Evolutionary conservation across 495 filamentous ascomycete species (phyloP), one percentile per base, ranked within the genome.

Genomic region (Oidiodendron maius): DNA sequence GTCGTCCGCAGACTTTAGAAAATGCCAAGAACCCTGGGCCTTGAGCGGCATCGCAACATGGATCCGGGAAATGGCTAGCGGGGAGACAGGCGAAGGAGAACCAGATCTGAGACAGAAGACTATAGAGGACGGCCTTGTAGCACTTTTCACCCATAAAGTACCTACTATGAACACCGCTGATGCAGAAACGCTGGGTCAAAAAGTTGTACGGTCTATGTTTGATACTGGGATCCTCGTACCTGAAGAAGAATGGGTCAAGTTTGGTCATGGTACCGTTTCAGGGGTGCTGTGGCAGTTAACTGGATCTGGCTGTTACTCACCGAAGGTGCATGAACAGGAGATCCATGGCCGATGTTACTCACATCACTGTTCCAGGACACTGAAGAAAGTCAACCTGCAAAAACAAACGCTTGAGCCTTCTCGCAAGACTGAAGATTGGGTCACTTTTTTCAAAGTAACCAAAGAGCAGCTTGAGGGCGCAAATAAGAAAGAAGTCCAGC

Each of bases 91-190:
- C 12, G 80, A 83, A 48, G 56, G 59, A 13, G 80, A 83, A 46
- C 71, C 71, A 13, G 89, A 99, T 66, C 75, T 99, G 18, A 87
- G 85, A 57, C 77, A 86, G 58, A 82, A 86, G 47, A 81, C 84
- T 4, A 77, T 97, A 38, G 82, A 85, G 25, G 90, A 96, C 44
- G 91, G 86, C 2, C 78, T 97, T 35, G 83, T 96, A 18, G 87
- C 82, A 8, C 70, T 99, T 17, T 97, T 99, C 62, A 95, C 90
- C 13, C 81, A 90, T 67, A 96, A 95, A 64, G 90, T 99, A 2
- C 90, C 94, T 1, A 99, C 91, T 0, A 97, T 99, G 93, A 97
- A 99, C 58, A 90, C 89, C 38, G 90, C 93, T 2, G 93, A 97
- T 72, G 94, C 94, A 1, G 93, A 99, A 61, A 83, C 84, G 5